Evolutionary conservation across 805 yeast genomes (phyloP), one percentile per base, ranked within the genome.

Genomic region (Nakazawaea ishiwadae): DNA sequence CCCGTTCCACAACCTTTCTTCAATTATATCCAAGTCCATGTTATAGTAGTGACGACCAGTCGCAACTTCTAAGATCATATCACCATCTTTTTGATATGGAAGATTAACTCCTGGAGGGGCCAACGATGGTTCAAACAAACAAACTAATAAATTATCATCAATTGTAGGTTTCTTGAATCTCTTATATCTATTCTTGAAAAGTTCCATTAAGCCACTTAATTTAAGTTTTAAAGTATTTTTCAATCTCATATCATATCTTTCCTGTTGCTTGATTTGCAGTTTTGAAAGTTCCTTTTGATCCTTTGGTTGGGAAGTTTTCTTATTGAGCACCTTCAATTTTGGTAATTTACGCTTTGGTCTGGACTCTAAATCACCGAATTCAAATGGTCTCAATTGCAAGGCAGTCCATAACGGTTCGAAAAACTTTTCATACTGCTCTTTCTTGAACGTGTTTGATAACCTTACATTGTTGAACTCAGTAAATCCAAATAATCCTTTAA

Each of bases 1-100:
- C 0, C 99, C 99, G 60, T 93, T 93, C 99, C 99, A 93, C 41
- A 93, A 63, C 44, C 99, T 71, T 57, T 93, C 98, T 55, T 93
- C 99, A 26, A 93, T 77, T 14, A 89, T 81, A 55, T 93, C 99
- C 41, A 93, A 66, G 54, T 93, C 99, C 85, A 93, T 93, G 52
- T 93, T 93, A 64, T 71, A 74, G 55, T 71, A 91, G 48, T 68
- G 71, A 42, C 75, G 77, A 3, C 93, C 95, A 0, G 95, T 83
- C 0, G 79, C 61, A 9, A 76, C 68, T 53, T 93, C 97, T n/a
- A 79, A 61, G 50, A 93, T 86, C 91, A 79, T 84, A 48, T 85
- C 80, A 31, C 78, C 79, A 45, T 73, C 75, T 45, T 73, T 75
- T 15, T 71, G 71, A 49, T 71, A 77, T 0, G 63, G 66, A 12